A percentile compares a stretch with the other conserved stretches of the same genome.
Conservation (phyloP, 306 rosid species). For the Vigna trinervia region DNA sequence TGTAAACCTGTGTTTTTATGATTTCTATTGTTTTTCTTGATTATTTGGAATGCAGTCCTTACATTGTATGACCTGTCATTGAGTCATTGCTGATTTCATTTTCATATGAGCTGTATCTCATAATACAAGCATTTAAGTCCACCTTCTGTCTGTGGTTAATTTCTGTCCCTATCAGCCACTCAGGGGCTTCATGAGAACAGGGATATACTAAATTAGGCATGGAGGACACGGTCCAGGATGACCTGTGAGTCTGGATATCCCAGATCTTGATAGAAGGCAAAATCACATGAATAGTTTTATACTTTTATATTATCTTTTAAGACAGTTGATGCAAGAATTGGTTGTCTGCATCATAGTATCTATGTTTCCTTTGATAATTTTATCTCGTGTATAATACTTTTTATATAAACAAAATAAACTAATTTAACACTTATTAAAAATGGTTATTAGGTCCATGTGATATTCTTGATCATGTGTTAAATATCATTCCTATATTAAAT, state of each 20-base stretch:
- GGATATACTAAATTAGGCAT: too few species aligned
- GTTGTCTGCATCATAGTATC: background rate
- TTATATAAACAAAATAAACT: too few species aligned
- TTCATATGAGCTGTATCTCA: conserved; percentile 41
- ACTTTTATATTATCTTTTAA: background rate
- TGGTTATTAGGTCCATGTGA: too few species aligned
- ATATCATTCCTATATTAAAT: too few species aligned
- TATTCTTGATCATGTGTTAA: too few species aligned
- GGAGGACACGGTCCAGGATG: too few species aligned
- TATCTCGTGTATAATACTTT: background rate
- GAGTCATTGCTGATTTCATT: conserved; percentile 40
- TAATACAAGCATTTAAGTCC: background rate
- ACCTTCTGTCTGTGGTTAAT: conserved; percentile 31
- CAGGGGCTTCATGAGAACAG: conserved; percentile 16
- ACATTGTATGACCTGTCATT: conserved; percentile 26
- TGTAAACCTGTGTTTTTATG: background rate
- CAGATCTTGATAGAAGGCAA: background rate
- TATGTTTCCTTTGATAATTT: background rate
- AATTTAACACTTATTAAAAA: too few species aligned
- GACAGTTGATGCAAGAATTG: background rate
- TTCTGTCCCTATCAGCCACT: conserved; percentile 27
- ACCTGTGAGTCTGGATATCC: too few species aligned
- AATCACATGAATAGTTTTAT: background rate
- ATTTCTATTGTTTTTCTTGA: background rate
- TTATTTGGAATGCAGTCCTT: conserved; percentile 18